phyloP scores from a whole-genome alignment of 2,329 filamentous ascomycete genomes.

The Aspergillus sp. region DNA sequence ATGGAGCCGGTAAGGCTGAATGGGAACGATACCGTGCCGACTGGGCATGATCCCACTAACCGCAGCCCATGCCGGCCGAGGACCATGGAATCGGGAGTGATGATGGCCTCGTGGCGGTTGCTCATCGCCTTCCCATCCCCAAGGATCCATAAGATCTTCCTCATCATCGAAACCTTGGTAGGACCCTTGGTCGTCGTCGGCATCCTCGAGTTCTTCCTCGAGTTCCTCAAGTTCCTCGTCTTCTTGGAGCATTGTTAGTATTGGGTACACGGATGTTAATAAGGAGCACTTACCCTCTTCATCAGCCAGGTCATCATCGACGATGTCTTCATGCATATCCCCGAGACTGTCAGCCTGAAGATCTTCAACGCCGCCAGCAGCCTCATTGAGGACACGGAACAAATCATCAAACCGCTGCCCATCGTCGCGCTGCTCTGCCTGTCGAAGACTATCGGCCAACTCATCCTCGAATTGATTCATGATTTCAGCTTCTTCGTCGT shows the following conservation, averaged over 20 bases:
- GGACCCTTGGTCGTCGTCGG: slow-evolving; percentile 47
- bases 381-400: slow-evolving; percentile 47
- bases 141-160: slow-evolving; percentile 45
- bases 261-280: neutral
- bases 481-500: slow-evolving; percentile 48
- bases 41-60: slow-evolving; percentile 61
- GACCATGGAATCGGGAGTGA: slow-evolving; percentile 57
- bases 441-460: slow-evolving; percentile 40
- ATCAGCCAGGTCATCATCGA: slow-evolving; percentile 60
- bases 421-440: slow-evolving; percentile 43
- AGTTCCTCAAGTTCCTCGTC: slow-evolving; percentile 56
- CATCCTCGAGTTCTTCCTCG: slow-evolving; percentile 48
- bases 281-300: slow-evolving; percentile 52
- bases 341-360: slow-evolving; percentile 49
- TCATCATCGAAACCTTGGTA: slow-evolving; percentile 44
- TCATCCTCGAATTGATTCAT: slow-evolving; percentile 48
- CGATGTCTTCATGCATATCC: slow-evolving; percentile 48
- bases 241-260: slow-evolving; percentile 51
- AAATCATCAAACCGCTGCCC: slow-evolving; percentile 49
- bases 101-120: slow-evolving; percentile 48
- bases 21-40: slow-evolving; percentile 45
- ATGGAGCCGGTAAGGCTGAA: slow-evolving; percentile 48
- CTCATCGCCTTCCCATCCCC: slow-evolving; percentile 58
- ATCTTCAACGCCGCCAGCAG: slow-evolving; percentile 45
- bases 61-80: slow-evolving; percentile 65